Percentiles rank a stretch among this genome's conserved stretches.
phyloP scores from a whole-genome alignment of 768 basidiomycete species.

The Postia placenta region DNA sequence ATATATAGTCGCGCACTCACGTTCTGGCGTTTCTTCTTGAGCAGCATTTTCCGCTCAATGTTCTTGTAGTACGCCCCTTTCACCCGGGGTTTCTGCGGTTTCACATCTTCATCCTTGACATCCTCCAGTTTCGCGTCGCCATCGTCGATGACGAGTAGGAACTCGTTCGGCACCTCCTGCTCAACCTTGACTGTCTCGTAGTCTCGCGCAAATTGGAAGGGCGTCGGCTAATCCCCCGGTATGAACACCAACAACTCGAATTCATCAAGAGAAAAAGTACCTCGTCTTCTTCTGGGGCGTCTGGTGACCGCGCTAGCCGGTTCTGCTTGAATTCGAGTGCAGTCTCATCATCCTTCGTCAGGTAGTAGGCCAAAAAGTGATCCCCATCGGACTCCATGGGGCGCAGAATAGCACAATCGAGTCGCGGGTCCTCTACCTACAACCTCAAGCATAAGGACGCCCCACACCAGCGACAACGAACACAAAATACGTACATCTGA shows the following conservation, averaged over 20 bases:
- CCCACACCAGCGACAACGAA: not conserved
- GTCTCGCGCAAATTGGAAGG: constrained; percentile 75
- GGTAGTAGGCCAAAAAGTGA: constrained; percentile 82
- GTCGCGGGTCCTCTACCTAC: constrained; percentile 69
- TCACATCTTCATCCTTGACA: constrained; percentile 7
- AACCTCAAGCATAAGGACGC: not conserved
- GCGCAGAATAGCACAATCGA: constrained; percentile 81
- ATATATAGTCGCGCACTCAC: no score
- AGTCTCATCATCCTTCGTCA: constrained; percentile 69
- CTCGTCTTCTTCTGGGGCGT: constrained; percentile 49
- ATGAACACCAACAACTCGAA: not conserved
- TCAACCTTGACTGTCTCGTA: constrained; percentile 86
- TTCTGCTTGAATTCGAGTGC: constrained; percentile 61
- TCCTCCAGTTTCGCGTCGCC: constrained; percentile 27
- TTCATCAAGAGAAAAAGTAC: constrained; percentile 24
- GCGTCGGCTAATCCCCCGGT: constrained; percentile 43
- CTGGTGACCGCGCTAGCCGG: constrained; percentile 38
- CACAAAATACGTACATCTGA: constrained; percentile 42
- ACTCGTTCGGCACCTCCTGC: constrained; percentile 82
- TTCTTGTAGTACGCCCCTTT: constrained; percentile 87
- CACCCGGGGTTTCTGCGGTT: constrained; percentile 24
- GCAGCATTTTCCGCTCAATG: constrained; percentile 81
- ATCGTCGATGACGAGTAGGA: constrained; percentile 68
- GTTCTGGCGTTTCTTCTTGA: constrained; percentile 80
- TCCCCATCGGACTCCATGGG: constrained; percentile 88